Evolutionary conservation across 2,329 filamentous ascomycete species (phyloP), one percentile per base, ranked within the genome.

Genomic region (Clarireedia hainanense): DNA sequence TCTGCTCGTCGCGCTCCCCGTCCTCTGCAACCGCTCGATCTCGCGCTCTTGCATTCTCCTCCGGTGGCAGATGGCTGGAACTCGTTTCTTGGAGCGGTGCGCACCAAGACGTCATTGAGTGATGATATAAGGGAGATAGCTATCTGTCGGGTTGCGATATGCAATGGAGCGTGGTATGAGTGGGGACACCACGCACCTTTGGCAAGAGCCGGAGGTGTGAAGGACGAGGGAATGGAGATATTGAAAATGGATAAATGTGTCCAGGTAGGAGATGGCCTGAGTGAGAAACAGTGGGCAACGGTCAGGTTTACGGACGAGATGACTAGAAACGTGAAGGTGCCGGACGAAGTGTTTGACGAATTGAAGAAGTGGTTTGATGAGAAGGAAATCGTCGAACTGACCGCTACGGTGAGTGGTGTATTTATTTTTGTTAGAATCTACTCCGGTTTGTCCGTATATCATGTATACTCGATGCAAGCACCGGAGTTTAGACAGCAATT

Each of bases 91-190:
- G 84, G 84, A 57, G 81, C 81, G 26, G 70, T 85, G 36, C 78
- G 83, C 61, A 82, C 80, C 43, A 72, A 72, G 60, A 80, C 80
- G 2, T 60, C 60, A 4, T 65, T 85, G 5, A 54, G 71, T 4
- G 77, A 75, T 49, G 76, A 80, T 63, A 67, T 90, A 52, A 83
- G 88, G 62, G 89, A 95, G 74, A 76, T 91, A 17, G 85, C 88
- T 61, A 91, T 95, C 64, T 89, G 83, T 65, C 80, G 89, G 49
- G 87, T 95, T 14, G 90, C 90, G 12, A 84, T 86, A 15, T 79
- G 89, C 64, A 95, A 95, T 71, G 72, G 78, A 17, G 90, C 90
- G 1, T 89, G 86, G 83, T 95, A 91, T 71, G 90, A 95, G 70
- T 95, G 88, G 89, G 80, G 74, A 37, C 81, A 89, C 54, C 90